Evolutionary conservation across 2,329 filamentous ascomycete species (phyloP), one percentile per base, ranked within the genome.

Genomic region (Claviceps arundinis): DNA sequence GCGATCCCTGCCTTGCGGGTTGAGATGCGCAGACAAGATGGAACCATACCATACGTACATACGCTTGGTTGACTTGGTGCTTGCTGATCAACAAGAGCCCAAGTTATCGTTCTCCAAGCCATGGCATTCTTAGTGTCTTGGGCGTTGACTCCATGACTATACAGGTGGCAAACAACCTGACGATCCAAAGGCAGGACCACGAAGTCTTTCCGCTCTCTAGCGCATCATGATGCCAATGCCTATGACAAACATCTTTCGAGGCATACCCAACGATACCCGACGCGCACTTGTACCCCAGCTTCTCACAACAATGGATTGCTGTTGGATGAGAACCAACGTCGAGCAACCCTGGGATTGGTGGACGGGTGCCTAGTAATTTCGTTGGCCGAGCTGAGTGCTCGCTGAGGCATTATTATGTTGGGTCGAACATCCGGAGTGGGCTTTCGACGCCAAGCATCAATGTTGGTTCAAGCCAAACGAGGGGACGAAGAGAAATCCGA

Each of bases 251-350:
- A 47, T 30, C 37, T 30, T 11, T 30, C 19, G 16, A 3, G 22
- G 16, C 37, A 37, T 44, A 54, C 52, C 52, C 48, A 51, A 54
- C 48, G 52, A 48, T 54, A 49, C 52, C 52, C 52, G 37, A 54
- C 48, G 48, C 48, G 34, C 44, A 37, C 45, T 46, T 30, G 17
- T 40, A 24, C 8, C 14, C 17, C 16, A 44, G 40, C 17, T 38
- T 22, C 48, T 48, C 24, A 43, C 19, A 45, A 48, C 24, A 40
- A 54, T 47, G 38, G 45, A 40, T 11, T 16, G 45, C 42, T 40
- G 48, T 41, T 40, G 19, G 45, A 48, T 22, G 26, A 48, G 16
- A 50, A 34, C 9, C 34, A 37, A 34, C 26, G n/a, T 22, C 13
- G 43, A 50, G 48, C 47, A 17, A 48, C 44, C 37, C 22, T 37